Base-by-base conservation (phyloP, 2,329 filamentous ascomycete genomes). In the Xylaria sp. region DNA sequence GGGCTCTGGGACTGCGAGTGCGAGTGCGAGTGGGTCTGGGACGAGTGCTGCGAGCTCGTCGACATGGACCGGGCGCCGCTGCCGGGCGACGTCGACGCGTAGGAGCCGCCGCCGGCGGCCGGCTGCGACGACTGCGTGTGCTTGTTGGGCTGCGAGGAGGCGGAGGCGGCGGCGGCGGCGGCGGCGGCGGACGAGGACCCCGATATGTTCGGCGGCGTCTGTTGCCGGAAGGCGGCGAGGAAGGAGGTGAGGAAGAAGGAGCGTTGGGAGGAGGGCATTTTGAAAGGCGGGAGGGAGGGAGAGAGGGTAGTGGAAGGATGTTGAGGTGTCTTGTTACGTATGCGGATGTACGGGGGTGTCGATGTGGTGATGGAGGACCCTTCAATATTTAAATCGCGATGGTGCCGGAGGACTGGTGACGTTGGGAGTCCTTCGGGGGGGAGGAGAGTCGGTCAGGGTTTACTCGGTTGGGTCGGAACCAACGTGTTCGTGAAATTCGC, bases 221-320 rank as follows among this genome's bases (percentile, higher is more conserved):
- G 67, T 51, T 61, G 66, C 9, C 69, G 64, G 51, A 70, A 69
- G 51, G 68, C 69, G 61, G 69, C 67, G n/a, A 71, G 52, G 54
- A 71, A 64, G 50, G 69, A 70, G 20, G 66, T 70, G 22, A 71
- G 63, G 59, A 70, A 70, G 60, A 70, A 71, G 8, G 69, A 66
- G 21, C 69, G 66, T 50, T 71, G 69, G 29, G 68, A 69, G 13
- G 68, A 69, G 38, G 67, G 63, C 67, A 71, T 64, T 39, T 48
- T 59, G 46, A 24, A 16, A 39, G 43, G 44, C 40, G 47, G 42
- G 55, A 38, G 18, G n/a, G 18, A 42, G 42, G 42, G 26, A 43
- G 29, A 6, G 20, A 22, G 22, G 34, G 18, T 21, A 38, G 37
- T 17, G 39, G 26, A 39, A 17, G 37, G 18, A 44, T 52, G 18